phyloP scores from a whole-genome alignment of 441 rosid genomes.

The Dalechampia spathulata region DNA sequence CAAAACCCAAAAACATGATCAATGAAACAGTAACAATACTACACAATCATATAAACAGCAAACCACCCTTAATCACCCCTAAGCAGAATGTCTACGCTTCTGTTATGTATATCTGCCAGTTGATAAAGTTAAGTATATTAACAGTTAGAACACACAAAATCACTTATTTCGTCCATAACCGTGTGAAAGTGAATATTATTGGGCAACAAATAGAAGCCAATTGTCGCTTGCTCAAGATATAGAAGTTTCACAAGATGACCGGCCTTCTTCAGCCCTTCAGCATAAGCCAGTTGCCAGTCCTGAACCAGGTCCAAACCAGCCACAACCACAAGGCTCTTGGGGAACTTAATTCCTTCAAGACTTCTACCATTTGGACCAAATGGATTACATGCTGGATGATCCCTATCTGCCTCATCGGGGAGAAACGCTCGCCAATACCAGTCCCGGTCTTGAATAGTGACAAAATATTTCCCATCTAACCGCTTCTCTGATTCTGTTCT shows the following conservation, averaged over 20 bases:
- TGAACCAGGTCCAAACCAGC: conserved; percentile 90
- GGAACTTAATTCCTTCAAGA: conserved; percentile 49
- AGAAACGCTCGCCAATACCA: conserved; percentile 97
- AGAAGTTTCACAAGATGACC: conserved; percentile 65
- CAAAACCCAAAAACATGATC: conserved; percentile 14
- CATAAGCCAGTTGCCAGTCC: conserved; percentile 88
- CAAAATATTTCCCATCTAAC: conserved; percentile 80
- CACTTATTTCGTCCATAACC: conserved; percentile 78
- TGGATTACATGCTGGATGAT: conserved; percentile 89
- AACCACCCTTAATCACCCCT: conserved; percentile 14
- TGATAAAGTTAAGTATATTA: conserved; percentile 22
- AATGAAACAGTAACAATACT: conserved; percentile 23
- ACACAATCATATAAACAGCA: conserved; percentile 26
- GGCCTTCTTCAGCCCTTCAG: conserved; percentile 54
- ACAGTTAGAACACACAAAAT: conserved; percentile 53
- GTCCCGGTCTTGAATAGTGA: conserved; percentile 69
- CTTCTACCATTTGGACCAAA: conserved; percentile 67
- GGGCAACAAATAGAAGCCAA: conserved; percentile 91
- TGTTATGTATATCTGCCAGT: conserved; percentile 20
- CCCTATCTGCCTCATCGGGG: conserved; percentile 75
- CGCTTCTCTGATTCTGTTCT: conserved; percentile 72
- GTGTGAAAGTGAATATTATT: conserved; percentile 75
- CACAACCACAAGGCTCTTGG: conserved; percentile 79
- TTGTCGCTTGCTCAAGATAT: conserved; percentile 68
- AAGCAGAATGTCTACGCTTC: conserved; percentile 28